Conservation (phyloP, 495 filamentous ascomycete species). For the Sordaria brevicollis region DNA sequence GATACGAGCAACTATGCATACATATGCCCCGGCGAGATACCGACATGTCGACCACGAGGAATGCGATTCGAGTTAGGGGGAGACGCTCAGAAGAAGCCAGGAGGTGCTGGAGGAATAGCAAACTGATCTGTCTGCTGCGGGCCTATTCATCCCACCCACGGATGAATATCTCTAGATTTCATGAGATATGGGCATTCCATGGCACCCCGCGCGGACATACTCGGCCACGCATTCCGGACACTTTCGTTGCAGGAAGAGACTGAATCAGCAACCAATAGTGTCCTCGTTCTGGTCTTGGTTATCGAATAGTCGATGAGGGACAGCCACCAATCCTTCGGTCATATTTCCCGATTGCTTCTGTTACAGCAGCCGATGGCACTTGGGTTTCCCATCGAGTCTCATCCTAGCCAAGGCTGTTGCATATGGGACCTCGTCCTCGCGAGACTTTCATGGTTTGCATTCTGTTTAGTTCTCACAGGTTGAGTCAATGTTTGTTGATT, state of each 20-base stretch:
- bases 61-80: not conserved
- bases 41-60: not conserved
- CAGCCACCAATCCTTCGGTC: not conserved
- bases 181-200: not conserved
- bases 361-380: not conserved
- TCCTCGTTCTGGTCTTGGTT: not conserved
- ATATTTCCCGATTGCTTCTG: not conserved
- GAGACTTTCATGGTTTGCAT: no score
- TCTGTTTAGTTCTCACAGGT: no score
- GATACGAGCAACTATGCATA: not conserved
- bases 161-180: not conserved
- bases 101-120: not conserved
- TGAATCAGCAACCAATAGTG: not conserved
- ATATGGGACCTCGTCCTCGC: no score
- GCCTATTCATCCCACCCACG: not conserved
- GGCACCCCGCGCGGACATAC: not conserved
- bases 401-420: not conserved
- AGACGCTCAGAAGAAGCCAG: not conserved
- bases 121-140: not conserved
- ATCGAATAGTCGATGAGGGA: not conserved
- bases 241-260: not conserved
- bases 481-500: not conserved
- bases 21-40: not conserved
- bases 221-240: not conserved
- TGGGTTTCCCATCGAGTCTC: not conserved